These are phyloP conservation scores for Wallemia mellicola DNA, from an alignment of 1,284 basidiomycete species.

Conservation along the genomic window DNA sequence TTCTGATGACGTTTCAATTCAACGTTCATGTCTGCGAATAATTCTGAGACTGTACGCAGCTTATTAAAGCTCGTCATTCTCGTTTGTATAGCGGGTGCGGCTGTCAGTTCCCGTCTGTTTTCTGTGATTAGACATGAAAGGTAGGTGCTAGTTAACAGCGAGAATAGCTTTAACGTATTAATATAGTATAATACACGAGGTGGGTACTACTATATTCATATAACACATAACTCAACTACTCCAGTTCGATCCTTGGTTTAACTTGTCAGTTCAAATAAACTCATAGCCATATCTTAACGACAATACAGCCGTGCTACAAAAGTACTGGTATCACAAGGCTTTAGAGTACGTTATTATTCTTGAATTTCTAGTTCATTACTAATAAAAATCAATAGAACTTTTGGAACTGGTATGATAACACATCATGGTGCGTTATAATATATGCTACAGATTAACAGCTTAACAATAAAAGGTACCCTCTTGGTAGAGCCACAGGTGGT, in stretches of 20 bases:
- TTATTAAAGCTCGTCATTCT: constrained; percentile 62
- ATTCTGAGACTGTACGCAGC: constrained; percentile 51
- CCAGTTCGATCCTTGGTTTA: constrained; percentile 86
- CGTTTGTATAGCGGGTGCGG: constrained; percentile 62
- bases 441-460: not conserved
- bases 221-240: too few species aligned
- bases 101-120: constrained; percentile 81
- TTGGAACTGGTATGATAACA: constrained; percentile 99
- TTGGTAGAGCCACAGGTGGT: constrained; percentile 89
- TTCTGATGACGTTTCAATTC: not conserved
- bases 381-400: constrained; percentile 43
- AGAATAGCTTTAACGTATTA: not conserved
- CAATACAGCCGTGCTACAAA: constrained; percentile 50
- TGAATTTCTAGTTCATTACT: not conserved
- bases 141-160: not conserved
- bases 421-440: constrained; percentile 29
- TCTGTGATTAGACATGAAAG: constrained; percentile 91
- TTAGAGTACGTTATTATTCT: constrained; percentile 35
- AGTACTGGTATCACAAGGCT: constrained; percentile 65
- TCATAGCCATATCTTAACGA: constrained; percentile 1
- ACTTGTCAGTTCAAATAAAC: constrained; percentile 33
- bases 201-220: constrained; percentile 26
- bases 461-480: constrained; percentile 36
- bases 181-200: constrained; percentile 75
- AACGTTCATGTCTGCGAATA: constrained; percentile 18